Percentiles rank a stretch among this genome's conserved stretches.
Conservation (phyloP, 495 filamentous ascomycete genomes). For the Lindgomyces ingoldianus region DNA sequence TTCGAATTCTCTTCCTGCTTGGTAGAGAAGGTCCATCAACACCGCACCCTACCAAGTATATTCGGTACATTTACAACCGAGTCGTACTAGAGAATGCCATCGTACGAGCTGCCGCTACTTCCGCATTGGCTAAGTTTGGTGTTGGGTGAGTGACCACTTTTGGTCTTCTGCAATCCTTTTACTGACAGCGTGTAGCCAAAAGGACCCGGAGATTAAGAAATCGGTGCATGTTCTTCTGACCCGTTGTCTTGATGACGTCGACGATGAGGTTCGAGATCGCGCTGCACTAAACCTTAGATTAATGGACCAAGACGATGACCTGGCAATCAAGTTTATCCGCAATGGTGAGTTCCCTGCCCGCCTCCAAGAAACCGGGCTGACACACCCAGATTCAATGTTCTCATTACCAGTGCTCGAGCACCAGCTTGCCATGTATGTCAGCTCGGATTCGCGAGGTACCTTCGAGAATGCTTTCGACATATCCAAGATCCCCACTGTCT, state of each 20-base stretch:
- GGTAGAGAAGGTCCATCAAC: constrained; percentile 95
- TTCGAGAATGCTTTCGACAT: constrained; percentile 89
- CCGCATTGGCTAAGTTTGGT: constrained; percentile 94
- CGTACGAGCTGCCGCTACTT: constrained; percentile 92
- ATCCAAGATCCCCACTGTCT: constrained; percentile 87
- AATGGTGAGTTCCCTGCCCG: constrained; percentile 63
- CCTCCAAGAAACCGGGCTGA: not conserved
- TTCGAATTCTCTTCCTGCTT: constrained; percentile 89
- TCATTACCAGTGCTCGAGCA: constrained; percentile 95
- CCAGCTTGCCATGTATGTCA: constrained; percentile 97
- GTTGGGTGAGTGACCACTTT: constrained; percentile 63
- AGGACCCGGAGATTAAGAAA: constrained; percentile 93
- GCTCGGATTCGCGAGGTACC: constrained; percentile 78
- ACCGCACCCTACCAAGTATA: constrained; percentile 94
- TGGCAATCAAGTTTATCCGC: constrained; percentile 82
- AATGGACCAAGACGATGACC: constrained; percentile 79
- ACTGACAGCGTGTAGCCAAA: constrained; percentile 53
- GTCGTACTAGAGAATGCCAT: constrained; percentile 97
- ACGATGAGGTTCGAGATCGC: constrained; percentile 96
- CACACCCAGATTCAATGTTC: constrained; percentile 70
- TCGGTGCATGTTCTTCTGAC: constrained; percentile 92
- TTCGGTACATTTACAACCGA: constrained; percentile 98
- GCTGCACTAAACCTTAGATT: constrained; percentile 89
- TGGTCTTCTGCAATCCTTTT: too few species aligned
- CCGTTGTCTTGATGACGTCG: constrained; percentile 91